phyloP scores from a whole-genome alignment of 192 early-diverging fungal genomes.

The Entomortierella parvispora region DNA sequence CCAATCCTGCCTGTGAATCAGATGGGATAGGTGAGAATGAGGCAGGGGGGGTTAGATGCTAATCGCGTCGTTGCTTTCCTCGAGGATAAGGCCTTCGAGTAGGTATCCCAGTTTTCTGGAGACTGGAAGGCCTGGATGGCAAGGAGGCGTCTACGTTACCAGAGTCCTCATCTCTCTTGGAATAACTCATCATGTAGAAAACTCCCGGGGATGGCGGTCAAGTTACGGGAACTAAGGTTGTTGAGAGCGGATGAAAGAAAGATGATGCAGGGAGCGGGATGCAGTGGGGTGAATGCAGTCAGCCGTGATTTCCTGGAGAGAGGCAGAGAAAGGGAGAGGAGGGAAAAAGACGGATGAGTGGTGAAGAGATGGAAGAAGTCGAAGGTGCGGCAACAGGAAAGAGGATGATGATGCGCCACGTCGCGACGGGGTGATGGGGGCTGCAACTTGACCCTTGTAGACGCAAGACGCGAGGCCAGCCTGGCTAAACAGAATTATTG shows the following conservation, averaged over 20 bases:
- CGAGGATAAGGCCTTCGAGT: no score
- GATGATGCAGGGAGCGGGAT: neutral
- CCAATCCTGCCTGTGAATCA: slow-evolving; percentile 71
- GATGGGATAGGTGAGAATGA: neutral
- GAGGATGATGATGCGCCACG: slow-evolving; percentile 9
- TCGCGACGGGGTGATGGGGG: neutral
- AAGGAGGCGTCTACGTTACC: no score
- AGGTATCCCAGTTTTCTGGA: no score
- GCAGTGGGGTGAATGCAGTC: neutral
- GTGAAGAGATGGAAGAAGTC: no score
- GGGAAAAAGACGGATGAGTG: neutral
- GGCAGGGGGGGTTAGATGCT: neutral
- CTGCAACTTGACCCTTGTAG: neutral
- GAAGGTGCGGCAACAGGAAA: no score
- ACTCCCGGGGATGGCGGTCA: slow-evolving; percentile 1
- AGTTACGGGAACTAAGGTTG: neutral
- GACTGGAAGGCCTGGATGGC: no score
- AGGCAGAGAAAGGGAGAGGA: neutral
- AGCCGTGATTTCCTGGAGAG: neutral
- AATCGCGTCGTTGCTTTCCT: neutral
- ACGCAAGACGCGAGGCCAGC: no score
- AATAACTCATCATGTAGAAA: slow-evolving; percentile 62
- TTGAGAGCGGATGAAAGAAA: neutral
- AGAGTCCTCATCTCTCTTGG: slow-evolving; percentile 77
- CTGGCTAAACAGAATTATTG: no score